These are phyloP conservation scores for Pseudisothecium myosuroides DNA, from an alignment of 225 moss, liverwort and hornwort species.

Conservation along the genomic window DNA sequence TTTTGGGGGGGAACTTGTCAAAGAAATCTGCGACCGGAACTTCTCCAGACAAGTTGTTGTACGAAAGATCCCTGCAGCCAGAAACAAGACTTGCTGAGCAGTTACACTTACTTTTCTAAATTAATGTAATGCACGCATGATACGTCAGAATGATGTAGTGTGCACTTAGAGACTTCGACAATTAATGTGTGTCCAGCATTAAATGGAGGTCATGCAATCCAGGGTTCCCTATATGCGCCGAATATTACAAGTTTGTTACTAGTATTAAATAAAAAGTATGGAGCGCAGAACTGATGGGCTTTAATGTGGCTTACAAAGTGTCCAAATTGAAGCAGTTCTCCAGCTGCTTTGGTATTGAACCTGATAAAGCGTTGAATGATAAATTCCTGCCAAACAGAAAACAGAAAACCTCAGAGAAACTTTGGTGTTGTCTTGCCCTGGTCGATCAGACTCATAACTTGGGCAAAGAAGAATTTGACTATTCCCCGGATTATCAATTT, in stretches of 20 bases:
- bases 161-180: background rate
- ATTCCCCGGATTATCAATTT: background rate
- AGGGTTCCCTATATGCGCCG: background rate
- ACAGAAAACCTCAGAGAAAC: background rate
- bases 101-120: background rate
- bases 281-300: background rate
- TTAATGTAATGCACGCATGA: background rate
- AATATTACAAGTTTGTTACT: background rate
- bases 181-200: background rate
- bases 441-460: background rate
- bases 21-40: conserved; percentile 56
- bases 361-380: conserved; percentile 62
- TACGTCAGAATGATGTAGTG: background rate
- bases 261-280: background rate
- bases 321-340: conserved; percentile 60
- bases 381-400: conserved; percentile 34
- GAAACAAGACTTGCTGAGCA: background rate
- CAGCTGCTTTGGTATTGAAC: conserved; percentile 57
- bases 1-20: conserved; percentile 49
- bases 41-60: conserved; percentile 66
- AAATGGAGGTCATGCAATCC: background rate
- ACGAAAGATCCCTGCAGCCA: conserved; percentile 60
- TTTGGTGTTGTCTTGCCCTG: background rate
- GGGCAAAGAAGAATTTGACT: background rate
- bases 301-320: conserved; percentile 15